Percentiles rank a stretch among this genome's conserved stretches.
Conservation (phyloP, 306 rosid species). For the Geum urbanum region DNA sequence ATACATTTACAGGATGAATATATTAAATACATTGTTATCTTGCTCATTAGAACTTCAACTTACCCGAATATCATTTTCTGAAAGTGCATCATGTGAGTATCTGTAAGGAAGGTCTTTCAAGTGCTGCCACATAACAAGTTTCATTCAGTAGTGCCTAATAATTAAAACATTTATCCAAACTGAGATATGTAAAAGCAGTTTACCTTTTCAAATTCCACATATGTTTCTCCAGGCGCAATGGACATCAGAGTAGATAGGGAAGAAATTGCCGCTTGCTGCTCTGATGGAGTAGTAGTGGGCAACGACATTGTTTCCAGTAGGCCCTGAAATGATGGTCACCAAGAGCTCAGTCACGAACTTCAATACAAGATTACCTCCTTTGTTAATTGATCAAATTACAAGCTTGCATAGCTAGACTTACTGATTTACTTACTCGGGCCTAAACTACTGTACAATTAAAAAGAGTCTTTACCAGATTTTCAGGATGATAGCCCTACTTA, state of each 20-base stretch:
- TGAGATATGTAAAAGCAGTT: conserved; percentile 16
- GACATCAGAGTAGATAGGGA: conserved; percentile 75
- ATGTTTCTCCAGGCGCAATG: conserved; percentile 70
- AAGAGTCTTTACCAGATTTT: background rate
- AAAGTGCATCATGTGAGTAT: conserved; percentile 58
- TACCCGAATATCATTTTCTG: conserved; percentile 88
- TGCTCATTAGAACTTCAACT: conserved; percentile 1
- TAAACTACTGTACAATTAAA: background rate
- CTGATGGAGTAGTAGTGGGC: conserved; percentile 52
- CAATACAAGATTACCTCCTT: background rate
- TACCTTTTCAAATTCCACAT: conserved; percentile 78
- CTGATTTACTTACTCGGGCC: background rate
- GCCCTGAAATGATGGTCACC: conserved; percentile 43
- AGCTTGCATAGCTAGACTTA: background rate
- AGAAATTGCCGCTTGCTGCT: conserved; percentile 69
- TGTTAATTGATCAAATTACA: background rate
- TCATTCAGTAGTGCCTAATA: conserved; percentile 26
- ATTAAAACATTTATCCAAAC: conserved; percentile 12
- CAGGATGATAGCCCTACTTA: background rate
- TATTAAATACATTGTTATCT: background rate
- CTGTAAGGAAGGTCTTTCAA: conserved; percentile 65
- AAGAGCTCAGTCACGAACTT: conserved; percentile 16
- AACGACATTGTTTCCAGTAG: conserved; percentile 68
- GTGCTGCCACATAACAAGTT: conserved; percentile 52
- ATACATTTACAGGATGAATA: background rate